Base-by-base conservation (phyloP, 2,329 filamentous ascomycete species). In the Aspergillus unguis region DNA sequence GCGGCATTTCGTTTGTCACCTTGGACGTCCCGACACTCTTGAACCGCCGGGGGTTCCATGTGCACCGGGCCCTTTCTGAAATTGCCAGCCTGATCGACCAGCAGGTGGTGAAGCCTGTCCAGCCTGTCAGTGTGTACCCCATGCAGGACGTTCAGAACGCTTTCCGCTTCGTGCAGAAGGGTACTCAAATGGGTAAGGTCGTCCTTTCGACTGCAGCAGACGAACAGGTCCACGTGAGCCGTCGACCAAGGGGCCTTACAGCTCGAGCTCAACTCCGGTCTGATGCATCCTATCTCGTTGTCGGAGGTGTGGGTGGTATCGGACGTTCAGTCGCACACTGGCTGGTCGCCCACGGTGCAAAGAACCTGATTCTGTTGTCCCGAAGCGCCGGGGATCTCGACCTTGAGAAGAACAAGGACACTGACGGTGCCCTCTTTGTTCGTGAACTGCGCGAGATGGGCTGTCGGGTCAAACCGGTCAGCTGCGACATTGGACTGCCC, bases 111-210 rank as follows among this genome's bases (percentile, higher is more conserved):
- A 23, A 23, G 7, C 55, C 53, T 5, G 50, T 57, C n/a, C 10
- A 26, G 5, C 48, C 55, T 5, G 31, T 57, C 26, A 54, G 27
- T 1, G 35, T 28, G 1, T 56, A 52, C 37, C 28, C 28, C 36
- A 41, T 54, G 23, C 35, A 25, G 3, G 42, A 57, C 6, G 44
- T 60, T 8, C 41, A 47, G 11, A 47, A 44, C 7, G 72, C 71
- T 0, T 55, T 76, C 3, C 42, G 52, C 3, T 65, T 58, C 50
- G 67, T 76, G 42, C 66, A 66, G 7, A 48, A 58, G 4, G 72
- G 71, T 0, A 59, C 58, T 1, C 71, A 75, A 44, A 65, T 71
- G 1, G 74, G 75, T 8, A 75, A 75, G 54, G 55, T 75, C 3
- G 69, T 75, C 6, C 8, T 46, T 8, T 26, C 23, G 5, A 8